phyloP scores from a whole-genome alignment of 225 moss, liverwort and hornwort genomes.

The Bryum argenteum region DNA sequence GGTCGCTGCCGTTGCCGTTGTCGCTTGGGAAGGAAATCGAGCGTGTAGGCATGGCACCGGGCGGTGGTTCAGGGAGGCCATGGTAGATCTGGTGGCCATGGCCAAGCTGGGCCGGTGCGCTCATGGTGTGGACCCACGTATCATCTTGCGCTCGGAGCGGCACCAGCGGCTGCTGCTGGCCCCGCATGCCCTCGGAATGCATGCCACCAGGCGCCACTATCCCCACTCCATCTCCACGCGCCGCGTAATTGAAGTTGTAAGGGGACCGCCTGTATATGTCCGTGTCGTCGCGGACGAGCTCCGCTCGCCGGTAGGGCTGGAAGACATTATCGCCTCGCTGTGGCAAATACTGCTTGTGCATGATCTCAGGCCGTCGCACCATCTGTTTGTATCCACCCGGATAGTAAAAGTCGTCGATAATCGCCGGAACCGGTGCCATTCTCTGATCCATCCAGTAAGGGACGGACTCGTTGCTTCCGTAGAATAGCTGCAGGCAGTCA shows the following conservation, averaged over 20 bases:
- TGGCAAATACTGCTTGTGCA: constrained; percentile 41
- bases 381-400: constrained; percentile 22
- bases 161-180: neutral
- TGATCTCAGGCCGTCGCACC: constrained; percentile 34
- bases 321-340: constrained; percentile 37
- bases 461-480: constrained; percentile 41
- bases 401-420: constrained; percentile 30
- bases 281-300: constrained; percentile 42
- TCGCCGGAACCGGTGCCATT: constrained; percentile 28
- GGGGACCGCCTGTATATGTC: constrained; percentile 37
- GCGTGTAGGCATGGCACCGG: constrained; percentile 13
- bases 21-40: neutral
- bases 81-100: constrained; percentile 18
- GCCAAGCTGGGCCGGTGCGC: constrained; percentile 1
- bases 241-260: constrained; percentile 35
- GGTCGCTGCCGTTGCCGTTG: neutral
- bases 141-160: constrained; percentile 34
- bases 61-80: constrained; percentile 30
- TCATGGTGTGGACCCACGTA: constrained; percentile 36
- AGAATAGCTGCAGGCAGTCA: constrained; percentile 43
- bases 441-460: constrained; percentile 61
- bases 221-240: constrained; percentile 13
- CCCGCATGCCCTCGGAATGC: constrained; percentile 15
- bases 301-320: constrained; percentile 33
- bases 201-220: constrained; percentile 3